Base-by-base conservation (phyloP, 2,329 filamentous ascomycete species). In the Aspergillus sp. region DNA sequence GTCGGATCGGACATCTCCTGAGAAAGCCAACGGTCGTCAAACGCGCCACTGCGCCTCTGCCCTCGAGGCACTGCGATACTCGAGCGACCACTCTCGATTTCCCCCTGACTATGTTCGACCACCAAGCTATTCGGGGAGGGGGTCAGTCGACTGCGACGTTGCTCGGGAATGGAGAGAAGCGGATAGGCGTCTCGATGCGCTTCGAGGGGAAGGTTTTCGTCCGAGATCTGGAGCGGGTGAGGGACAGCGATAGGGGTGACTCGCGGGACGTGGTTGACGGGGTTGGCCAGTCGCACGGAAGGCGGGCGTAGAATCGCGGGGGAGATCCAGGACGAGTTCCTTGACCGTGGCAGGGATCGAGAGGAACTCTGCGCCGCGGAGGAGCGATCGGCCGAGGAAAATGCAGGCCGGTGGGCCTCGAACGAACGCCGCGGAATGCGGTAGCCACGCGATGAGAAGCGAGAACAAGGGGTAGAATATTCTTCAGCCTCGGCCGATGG, bases 251-350 rank as follows among this genome's bases (percentile, higher is more conserved):
- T 72, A 57, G 81, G 80, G 52, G 81, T 82, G 32, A 77, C 75
- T 59, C 83, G 82, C 46, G 84, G 85, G 52, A 85, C 83, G 74
- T 84, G 81, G 69, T 87, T 87, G 68, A 85, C 79, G 42, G 85
- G 85, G 71, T 87, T 87, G 76, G 84, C 85, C 62, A 87, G 80
- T 58, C 84, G 79, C 56, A 83, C 81, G 36, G 81, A 77, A 56
- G 80, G 77, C 32, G 74, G 72, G 47, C 71, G 68, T 57, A 66
- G 59, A 64, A 72, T 68, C 61, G 63, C 50, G 36, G 64, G 56
- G 6, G 62, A 42, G 24, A 63, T 56, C 66, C 64, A 65, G 11
- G 61, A 64, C 31, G 61, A 64, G 36, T 54, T 57, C 16, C 57
- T 63, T 20, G 55, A 58, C 12, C 60, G 61, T 12, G 51, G 57